phyloP scores from a whole-genome alignment of 495 filamentous ascomycete species.

The Aspergillus sclerotiicarbonarius region DNA sequence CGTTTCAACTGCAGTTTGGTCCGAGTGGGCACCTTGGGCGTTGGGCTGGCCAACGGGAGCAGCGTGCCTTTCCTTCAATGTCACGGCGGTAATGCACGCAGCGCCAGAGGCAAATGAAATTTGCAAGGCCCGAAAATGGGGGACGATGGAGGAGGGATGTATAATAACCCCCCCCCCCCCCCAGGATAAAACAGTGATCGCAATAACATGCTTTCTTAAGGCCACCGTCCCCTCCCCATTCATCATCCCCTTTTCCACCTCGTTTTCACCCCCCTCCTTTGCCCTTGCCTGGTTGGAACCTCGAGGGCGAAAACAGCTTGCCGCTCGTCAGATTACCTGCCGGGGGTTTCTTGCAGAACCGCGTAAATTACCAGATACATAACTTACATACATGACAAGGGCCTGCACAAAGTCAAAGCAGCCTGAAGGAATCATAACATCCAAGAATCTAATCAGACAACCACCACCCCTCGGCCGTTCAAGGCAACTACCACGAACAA shows the following conservation, averaged over 20 bases:
- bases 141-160: neutral
- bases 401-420: neutral
- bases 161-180: no score
- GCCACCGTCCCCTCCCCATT: neutral
- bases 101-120: neutral
- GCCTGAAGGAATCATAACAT: no score
- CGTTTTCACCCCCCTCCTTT: neutral
- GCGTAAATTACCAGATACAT: neutral
- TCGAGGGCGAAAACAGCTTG: neutral
- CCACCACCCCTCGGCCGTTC: neutral
- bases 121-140: neutral
- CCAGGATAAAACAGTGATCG: neutral
- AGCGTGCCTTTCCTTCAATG: conserved; percentile 15
- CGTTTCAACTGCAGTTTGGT: conserved; percentile 20
- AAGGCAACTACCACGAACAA: conserved; percentile 1
- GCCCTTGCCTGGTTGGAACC: neutral
- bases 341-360: neutral
- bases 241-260: neutral
- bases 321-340: neutral
- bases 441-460: neutral
- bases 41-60: conserved; percentile 12
- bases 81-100: neutral
- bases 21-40: conserved; percentile 9
- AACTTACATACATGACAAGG: neutral
- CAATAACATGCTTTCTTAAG: neutral